Conservation (phyloP, 1,284 basidiomycete genomes). For the Trichosporon faecale region DNA sequence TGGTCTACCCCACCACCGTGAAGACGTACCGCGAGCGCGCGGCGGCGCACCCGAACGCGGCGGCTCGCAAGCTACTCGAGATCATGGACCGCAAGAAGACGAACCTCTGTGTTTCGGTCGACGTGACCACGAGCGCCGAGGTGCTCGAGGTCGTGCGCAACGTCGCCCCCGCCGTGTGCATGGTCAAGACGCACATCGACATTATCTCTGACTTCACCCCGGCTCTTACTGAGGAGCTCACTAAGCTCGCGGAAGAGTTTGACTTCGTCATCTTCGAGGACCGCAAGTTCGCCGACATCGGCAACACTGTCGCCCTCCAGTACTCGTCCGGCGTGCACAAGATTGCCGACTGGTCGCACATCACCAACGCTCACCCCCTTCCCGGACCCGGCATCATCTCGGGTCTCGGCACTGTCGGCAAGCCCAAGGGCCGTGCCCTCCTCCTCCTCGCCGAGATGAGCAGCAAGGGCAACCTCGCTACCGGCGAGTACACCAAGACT, state of each 20-base stretch:
- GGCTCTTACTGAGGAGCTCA: constrained; percentile 68
- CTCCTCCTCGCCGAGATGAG: constrained; percentile 97
- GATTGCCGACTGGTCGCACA: constrained; percentile 93
- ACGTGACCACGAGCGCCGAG: constrained; percentile 78
- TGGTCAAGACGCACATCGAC: constrained; percentile 99
- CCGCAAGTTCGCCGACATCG: constrained; percentile 98
- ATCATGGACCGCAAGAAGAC: constrained; percentile 84
- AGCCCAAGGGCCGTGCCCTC: constrained; percentile 78
- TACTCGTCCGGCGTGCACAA: constrained; percentile 91
- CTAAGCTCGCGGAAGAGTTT: constrained; percentile 70
- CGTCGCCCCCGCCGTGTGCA: constrained; percentile 84
- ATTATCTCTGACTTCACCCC: constrained; percentile 88
- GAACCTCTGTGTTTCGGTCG: constrained; percentile 93
- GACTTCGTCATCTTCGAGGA: constrained; percentile 99
- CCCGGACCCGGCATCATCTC: constrained; percentile 90
- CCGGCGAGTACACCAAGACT: constrained; percentile 76
- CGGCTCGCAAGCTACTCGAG: constrained; percentile 72
- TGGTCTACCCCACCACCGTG: constrained; percentile 38
- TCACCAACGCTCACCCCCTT: constrained; percentile 94
- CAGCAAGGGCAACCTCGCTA: constrained; percentile 79
- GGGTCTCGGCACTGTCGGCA: constrained; percentile 80
- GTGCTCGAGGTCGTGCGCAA: constrained; percentile 82
- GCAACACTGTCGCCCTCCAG: constrained; percentile 93
- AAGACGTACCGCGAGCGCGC: constrained; percentile 66
- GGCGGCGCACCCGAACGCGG: constrained; percentile 63